Base-by-base conservation (phyloP, 257 asterid species). In the Capsicum rhomboideum region DNA sequence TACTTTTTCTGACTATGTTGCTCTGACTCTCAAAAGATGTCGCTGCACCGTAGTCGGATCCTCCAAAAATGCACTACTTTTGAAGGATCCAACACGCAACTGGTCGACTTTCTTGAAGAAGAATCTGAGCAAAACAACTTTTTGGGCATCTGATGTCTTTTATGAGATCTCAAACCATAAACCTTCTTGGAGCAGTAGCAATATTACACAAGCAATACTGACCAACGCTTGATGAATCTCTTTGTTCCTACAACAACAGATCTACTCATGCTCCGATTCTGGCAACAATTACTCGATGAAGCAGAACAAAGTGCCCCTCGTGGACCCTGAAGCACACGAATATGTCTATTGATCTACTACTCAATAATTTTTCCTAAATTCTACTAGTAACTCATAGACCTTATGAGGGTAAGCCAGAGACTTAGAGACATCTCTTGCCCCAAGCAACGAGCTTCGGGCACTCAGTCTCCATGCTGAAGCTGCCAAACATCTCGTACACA, bases 361-460 rank as follows among this genome's bases (percentile, higher is more conserved):
- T 66, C 84, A 85, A 67, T 37, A 26, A 8, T 4, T 18, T 74
- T 83, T 49, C 61, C 82, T 83, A 1, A 83, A 10, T 46, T 50
- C 58, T 13, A 56, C n/a, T 8, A 64, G 4, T 34, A 66, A 18
- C 64, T 82, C 84, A 9, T 12, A 82, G 26, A 82, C 44, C 84
- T 78, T 58, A 59, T 78, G 84, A 53, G 87, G 78, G 82, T 88
- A 86, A n/a, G 37, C 29, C 8, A 88, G 81, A 37, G 89, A 78
- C 23, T 86, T 84, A 49, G 83, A 34, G 2, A 88, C 84, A 82
- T 59, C 84, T 82, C 79, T 82, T 82, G 21, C 79, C 84, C 84
- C 84, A 82, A 49, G 79, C 78, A 17, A 31, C 58, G 6, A 82
- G 46, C 8, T 82, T 82, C 3, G 84, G 84, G 67, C 84, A 82